A percentile compares a stretch with the other conserved stretches of the same genome.
These are phyloP conservation scores for Chaetomiaceae sp. DNA, from an alignment of 2,329 filamentous ascomycete genomes.

Conservation along the genomic window DNA sequence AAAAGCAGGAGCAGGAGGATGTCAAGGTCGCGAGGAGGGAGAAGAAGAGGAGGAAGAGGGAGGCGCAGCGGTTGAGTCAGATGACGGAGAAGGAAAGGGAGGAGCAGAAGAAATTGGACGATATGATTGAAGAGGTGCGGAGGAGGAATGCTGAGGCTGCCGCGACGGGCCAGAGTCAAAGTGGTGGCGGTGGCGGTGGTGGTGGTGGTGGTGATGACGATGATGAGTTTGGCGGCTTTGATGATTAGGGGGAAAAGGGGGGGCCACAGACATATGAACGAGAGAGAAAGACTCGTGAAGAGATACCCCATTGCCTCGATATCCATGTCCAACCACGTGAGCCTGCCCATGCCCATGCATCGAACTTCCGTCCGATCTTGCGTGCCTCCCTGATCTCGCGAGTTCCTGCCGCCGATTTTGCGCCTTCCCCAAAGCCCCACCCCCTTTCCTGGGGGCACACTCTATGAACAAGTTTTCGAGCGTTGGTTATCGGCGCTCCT, in stretches of 20 bases:
- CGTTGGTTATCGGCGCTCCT: background rate
- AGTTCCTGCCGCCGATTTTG: too few species aligned
- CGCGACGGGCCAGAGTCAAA: slow-evolving; percentile 27
- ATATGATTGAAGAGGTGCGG: slow-evolving; percentile 61
- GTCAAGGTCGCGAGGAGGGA: slow-evolving; percentile 43
- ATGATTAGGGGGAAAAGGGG: slow-evolving; percentile 34
- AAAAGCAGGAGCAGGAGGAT: slow-evolving; percentile 62
- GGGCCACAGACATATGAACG: background rate
- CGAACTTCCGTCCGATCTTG: background rate
- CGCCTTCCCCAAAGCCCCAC: too few species aligned
- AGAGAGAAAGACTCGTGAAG: background rate
- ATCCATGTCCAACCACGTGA: background rate
- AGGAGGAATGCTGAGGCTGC: slow-evolving; percentile 48
- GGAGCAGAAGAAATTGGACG: slow-evolving; percentile 58
- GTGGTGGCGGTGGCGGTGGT: background rate
- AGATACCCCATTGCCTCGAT: slow-evolving; percentile 3
- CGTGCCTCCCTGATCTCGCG: background rate
- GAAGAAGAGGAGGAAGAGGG: slow-evolving; percentile 40
- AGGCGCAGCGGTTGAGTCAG: slow-evolving; percentile 57
- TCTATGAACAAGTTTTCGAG: background rate
- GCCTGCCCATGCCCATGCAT: background rate
- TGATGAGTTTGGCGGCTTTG: slow-evolving; percentile 59
- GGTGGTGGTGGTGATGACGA: slow-evolving; percentile 25
- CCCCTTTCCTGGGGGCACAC: too few species aligned
- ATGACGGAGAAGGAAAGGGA: slow-evolving; percentile 69